A percentile compares a stretch with the other conserved stretches of the same genome.
These are phyloP conservation scores for Phaeosphaeriaceae sp. DNA, from an alignment of 2,329 filamentous ascomycete genomes.

Conservation along the genomic window DNA sequence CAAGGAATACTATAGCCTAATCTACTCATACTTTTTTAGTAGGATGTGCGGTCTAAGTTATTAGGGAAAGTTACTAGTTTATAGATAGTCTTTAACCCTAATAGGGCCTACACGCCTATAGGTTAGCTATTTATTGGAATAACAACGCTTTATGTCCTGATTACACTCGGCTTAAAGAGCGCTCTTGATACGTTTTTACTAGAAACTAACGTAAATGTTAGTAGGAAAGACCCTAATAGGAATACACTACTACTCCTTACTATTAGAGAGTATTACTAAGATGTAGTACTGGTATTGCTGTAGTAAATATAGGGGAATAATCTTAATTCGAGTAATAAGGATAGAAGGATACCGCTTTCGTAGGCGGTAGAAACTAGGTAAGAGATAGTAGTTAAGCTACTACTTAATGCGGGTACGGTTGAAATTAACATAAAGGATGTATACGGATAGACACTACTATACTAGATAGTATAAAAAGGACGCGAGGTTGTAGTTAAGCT, in stretches of 20 bases:
- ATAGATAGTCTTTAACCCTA: constrained; percentile 12
- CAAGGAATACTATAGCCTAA: constrained; percentile 11
- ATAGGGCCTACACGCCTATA: constrained; percentile 8
- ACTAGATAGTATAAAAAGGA: no score
- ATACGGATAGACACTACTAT: no score
- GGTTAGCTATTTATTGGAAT: constrained; percentile 15
- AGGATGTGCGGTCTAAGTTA: constrained; percentile 4
- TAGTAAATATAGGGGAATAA: no score
- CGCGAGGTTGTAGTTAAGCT: no score
- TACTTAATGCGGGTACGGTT: no score
- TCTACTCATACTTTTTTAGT: constrained; percentile 11
- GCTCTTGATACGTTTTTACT: constrained; percentile 6
- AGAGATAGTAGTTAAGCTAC: no score
- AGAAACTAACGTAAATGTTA: neutral
- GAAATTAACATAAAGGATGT: no score
- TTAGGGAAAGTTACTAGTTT: constrained; percentile 8
- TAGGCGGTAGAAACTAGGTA: no score
- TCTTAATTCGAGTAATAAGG: no score
- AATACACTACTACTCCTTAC: constrained; percentile 16
- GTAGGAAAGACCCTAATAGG: constrained; percentile 10
- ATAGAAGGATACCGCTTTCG: no score
- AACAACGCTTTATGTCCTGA: constrained; percentile 14
- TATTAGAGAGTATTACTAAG: constrained; percentile 13
- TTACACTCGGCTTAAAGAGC: constrained; percentile 11
- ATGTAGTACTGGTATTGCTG: constrained; percentile 14